Conservation (phyloP, 2,329 filamentous ascomycete genomes). For the Zarea fungicola region DNA sequence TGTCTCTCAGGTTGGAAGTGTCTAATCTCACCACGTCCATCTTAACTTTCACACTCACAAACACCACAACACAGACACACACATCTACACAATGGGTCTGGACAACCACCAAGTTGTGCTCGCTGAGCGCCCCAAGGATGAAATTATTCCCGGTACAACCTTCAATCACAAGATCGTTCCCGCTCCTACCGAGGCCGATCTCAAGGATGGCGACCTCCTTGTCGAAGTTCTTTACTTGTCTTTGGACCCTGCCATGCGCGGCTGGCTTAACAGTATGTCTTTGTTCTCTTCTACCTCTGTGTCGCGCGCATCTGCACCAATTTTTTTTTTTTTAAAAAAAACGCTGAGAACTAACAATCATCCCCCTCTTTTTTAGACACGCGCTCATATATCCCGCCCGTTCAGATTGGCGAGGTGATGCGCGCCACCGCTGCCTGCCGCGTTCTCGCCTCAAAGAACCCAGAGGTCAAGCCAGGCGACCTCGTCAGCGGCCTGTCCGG, state of each 20-base stretch:
- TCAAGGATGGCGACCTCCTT: conserved; percentile 62
- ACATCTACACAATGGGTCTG: conserved; percentile 30
- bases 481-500: conserved; percentile 52
- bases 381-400: conserved; percentile 61
- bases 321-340: not conserved
- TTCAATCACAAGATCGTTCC: conserved; percentile 50
- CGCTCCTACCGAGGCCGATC: conserved; percentile 44
- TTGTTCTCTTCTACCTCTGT: not conserved
- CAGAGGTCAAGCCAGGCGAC: conserved; percentile 50
- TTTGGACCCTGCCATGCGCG: conserved; percentile 71
- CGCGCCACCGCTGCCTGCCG: conserved; percentile 56
- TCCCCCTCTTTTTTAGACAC: conserved; percentile 33
- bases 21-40: no score
- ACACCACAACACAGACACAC: not conserved
- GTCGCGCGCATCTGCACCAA: no score
- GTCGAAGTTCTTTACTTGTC: conserved; percentile 58
- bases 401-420: conserved; percentile 64
- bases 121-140: conserved; percentile 54
- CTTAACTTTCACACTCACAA: not conserved
- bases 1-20: no score
- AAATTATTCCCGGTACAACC: conserved; percentile 61
- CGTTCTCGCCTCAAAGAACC: conserved; percentile 55
- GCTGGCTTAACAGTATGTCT: conserved; percentile 56
- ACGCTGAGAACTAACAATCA: not conserved
- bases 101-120: conserved; percentile 52